Evolutionary conservation across 345 rosid species (phyloP), one percentile per base, ranked within the genome.

Genomic region (Kandelia obovata): DNA sequence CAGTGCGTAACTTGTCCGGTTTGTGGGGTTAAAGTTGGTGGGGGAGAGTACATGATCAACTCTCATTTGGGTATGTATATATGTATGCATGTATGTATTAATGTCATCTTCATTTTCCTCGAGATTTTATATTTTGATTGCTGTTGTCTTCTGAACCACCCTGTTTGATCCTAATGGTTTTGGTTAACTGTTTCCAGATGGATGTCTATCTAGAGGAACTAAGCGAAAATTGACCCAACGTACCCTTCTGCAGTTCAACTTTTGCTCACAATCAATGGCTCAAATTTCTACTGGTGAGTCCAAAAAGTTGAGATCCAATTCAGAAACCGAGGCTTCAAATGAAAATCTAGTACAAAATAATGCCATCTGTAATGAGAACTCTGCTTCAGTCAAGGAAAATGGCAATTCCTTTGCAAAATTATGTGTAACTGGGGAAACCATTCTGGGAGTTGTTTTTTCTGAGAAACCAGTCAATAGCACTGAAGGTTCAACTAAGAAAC

Each of bases 191-290:
- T 56, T 65, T 75, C 28, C 72, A 83, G 90, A 85, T 79, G 67
- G 78, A 70, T 85, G 95, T 79, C 68, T 83, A 34, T 69, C 79
- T 5, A 78, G 84, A 73, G 83, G 84, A 72, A 86, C 81, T 61
- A 91, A 88, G 65, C 79, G 97, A 71, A 94, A 86, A 75, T 73
- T 88, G 75, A 83, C 90, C 46, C 98, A 94, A 71, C 78, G 85
- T 62, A 94, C 98, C 23, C 95, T 94, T 73, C 81, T 86, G 58
- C 88, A 94, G 57, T 75, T 85, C 63, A 81, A 74, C 70, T 80
- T 89, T 58, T 75, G 67, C 71, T 80, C 89, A 17, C 76, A 39
- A 9, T 53, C 85, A 16, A 80, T 77, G 57, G 69, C 61, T 39
- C 57, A 65, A 21, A 56, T n/a, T 58, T 70, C 23, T 32, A 67